Base-by-base conservation (phyloP, 2,329 filamentous ascomycete genomes). In the Helminthosporium solani region DNA sequence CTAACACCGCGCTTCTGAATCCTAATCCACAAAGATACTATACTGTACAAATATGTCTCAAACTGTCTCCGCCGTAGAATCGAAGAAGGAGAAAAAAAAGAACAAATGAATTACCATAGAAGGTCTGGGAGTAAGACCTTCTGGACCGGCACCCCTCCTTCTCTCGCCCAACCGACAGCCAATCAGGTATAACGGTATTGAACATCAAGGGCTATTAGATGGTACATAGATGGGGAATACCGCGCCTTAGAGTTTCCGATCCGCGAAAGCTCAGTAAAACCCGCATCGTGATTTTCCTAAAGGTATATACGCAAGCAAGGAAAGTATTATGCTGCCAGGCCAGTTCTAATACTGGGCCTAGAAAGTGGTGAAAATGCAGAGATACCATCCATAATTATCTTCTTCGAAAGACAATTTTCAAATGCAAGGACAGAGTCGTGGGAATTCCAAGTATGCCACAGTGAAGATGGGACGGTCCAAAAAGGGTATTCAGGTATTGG, bases 291-390 rank as follows among this genome's bases (percentile, higher is more conserved):
- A 37, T 37, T 20, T 37, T 9, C 7, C 20, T 16, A 37, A 37
- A 19, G 34, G 34, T 37, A 37, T 37, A 37, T 37, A 19, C 34
- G 34, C 34, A 37, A 21, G 8, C 34, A 37, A 20, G 12, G n/a
- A n/a, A 38, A 15, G 7, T 38, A n/a, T 15, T 38, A 38, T 38
- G 35, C 35, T 12, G 25, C 25, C 12, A 12, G 12, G 25, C 12
- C 12, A 16, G 34, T 14, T 37, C 16, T 20, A 37, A n/a, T 21
- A n/a, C 15, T 20, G 8, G n/a, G n/a, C 34, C 19, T 8, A 12
- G 7, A 18, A 20, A 8, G n/a, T n/a, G 23, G 4, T 14, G 19
- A 25, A 15, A 25, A 25, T 23, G 23, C 20, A 2, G 20, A 36
- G 34, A 38, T 36, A 21, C 20, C 11, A 25, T 19, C 19, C 25